phyloP scores from a whole-genome alignment of 352 stramenopile genomes.

The Phytopythium oedochilum region DNA sequence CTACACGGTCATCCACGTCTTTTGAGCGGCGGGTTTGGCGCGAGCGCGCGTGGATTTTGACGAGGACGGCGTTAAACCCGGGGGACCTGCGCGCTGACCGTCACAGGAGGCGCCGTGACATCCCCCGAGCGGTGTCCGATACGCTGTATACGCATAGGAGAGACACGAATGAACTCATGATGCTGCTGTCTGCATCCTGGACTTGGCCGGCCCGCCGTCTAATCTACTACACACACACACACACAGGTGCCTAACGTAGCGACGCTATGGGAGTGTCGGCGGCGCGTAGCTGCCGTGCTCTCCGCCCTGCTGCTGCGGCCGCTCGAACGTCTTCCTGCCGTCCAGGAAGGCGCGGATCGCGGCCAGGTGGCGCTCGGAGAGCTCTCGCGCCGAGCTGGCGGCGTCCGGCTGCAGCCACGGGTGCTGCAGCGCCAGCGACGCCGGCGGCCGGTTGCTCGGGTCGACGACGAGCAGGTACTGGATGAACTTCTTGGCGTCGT shows the following conservation, averaged over 20 bases:
- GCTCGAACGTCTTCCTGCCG: slow-evolving; percentile 29
- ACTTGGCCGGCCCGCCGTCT: too few relatives aligned
- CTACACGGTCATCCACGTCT: slow-evolving; percentile 54
- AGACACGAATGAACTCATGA: too few relatives aligned
- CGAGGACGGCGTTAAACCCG: too few relatives aligned
- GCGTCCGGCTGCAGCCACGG: slow-evolving; percentile 60
- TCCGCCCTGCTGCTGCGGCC: not conserved
- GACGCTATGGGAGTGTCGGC: not conserved
- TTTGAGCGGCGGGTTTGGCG: slow-evolving; percentile 30
- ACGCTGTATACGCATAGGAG: too few relatives aligned
- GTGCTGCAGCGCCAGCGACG: slow-evolving; percentile 56
- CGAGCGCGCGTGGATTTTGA: too few relatives aligned
- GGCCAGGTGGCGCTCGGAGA: slow-evolving; percentile 44
- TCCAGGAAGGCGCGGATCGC: slow-evolving; percentile 41
- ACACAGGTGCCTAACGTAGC: too few relatives aligned
- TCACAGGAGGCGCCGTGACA: too few relatives aligned
- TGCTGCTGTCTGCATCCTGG: too few relatives aligned
- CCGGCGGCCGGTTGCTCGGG: slow-evolving; percentile 50
- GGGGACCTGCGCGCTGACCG: too few relatives aligned
- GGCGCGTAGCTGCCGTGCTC: not conserved
- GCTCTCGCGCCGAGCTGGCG: slow-evolving; percentile 17
- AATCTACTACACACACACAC: too few relatives aligned
- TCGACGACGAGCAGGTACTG: slow-evolving; percentile 65
- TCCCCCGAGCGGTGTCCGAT: too few relatives aligned
- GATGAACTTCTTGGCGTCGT: slow-evolving; percentile 73